These are phyloP conservation scores for Apiospora arundinis DNA, from an alignment of 2,329 filamentous ascomycete species.

Conservation along the genomic window DNA sequence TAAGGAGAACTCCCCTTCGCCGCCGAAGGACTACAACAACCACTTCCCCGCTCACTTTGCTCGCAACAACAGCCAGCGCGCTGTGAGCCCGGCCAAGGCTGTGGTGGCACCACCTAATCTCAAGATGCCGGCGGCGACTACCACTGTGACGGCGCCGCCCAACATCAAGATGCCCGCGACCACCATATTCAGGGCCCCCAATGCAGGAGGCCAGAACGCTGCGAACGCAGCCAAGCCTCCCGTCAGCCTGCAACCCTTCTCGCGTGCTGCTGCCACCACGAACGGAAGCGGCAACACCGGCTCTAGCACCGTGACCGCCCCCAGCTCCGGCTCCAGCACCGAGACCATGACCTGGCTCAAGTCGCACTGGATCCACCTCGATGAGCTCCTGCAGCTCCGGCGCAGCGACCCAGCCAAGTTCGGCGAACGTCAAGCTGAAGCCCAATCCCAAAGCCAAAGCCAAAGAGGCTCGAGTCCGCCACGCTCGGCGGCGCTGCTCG, in stretches of 20 bases:
- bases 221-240: neutral
- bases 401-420: slow-evolving; percentile 48
- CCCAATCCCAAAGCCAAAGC: neutral
- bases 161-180: neutral
- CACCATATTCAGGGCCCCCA: neutral
- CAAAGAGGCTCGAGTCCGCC: neutral
- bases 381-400: slow-evolving; percentile 58
- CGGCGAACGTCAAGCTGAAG: slow-evolving; percentile 35
- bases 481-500: slow-evolving; percentile 44
- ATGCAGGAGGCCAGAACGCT: neutral
- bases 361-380: slow-evolving; percentile 60
- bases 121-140: neutral
- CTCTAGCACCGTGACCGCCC: neutral
- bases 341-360: slow-evolving; percentile 49
- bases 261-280: neutral
- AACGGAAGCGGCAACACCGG: neutral
- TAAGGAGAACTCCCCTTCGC: slow-evolving; percentile 31
- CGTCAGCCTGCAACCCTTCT: neutral
- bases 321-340: too few relatives aligned
- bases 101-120: neutral
- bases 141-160: neutral
- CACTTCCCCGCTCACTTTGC: slow-evolving; percentile 12
- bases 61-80: slow-evolving; percentile 8
- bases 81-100: slow-evolving; percentile 1
- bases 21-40: slow-evolving; percentile 24